Percentiles rank a stretch among this genome's conserved stretches.
These are phyloP conservation scores for Cutaneotrichosporon curvatum DNA, from an alignment of 1,284 basidiomycete species.

Conservation along the genomic window DNA sequence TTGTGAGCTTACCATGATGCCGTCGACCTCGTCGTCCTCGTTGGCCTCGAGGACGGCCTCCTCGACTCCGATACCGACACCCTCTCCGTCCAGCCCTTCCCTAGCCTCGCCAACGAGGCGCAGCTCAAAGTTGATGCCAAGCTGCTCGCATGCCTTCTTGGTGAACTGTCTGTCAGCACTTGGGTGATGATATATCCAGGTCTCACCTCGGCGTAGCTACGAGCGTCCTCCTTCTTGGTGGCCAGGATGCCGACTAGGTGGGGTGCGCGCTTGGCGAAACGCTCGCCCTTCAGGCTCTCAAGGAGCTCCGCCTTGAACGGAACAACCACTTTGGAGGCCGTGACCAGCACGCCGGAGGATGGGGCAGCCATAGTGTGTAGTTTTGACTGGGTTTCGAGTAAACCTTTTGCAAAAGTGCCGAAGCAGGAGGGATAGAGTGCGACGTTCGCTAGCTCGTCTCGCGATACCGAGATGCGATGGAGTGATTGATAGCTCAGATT, in stretches of 20 bases:
- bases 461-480: too few relatives aligned
- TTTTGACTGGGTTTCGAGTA: neutral
- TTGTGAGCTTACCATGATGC: conserved; percentile 40
- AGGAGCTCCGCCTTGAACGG: conserved; percentile 46
- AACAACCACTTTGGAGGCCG: conserved; percentile 45
- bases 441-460: neutral
- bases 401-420: neutral
- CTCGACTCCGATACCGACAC: conserved; percentile 69
- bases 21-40: conserved; percentile 74
- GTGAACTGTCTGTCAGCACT: conserved; percentile 58
- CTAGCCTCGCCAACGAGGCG: conserved; percentile 57
- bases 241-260: conserved; percentile 89
- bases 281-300: conserved; percentile 21
- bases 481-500: too few relatives aligned
- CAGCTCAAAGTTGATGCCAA: conserved; percentile 81
- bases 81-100: conserved; percentile 44
- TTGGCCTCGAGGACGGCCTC: conserved; percentile 93
- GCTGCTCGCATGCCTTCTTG: conserved; percentile 75
- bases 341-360: conserved; percentile 39
- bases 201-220: conserved; percentile 69
- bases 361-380: conserved; percentile 10
- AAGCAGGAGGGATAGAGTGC: neutral
- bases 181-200: neutral
- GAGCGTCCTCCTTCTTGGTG: conserved; percentile 77
- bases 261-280: conserved; percentile 48